Percentiles rank a stretch among this genome's conserved stretches.
phyloP scores from a whole-genome alignment of 164 flowering plant genomes.

The Vitis vinifera region ASM3070453v1 NC_081816.1:20452501-20453000 shows the following conservation, averaged over 20 bases:
- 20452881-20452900: conserved; percentile 83
- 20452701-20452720: neutral
- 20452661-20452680: neutral
- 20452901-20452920: conserved; percentile 80
- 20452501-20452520: neutral
- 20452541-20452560: neutral
- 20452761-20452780: conserved; percentile 89
- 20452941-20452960: conserved; percentile 2
- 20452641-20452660: conserved; percentile 1
- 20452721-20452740: conserved; percentile 32
- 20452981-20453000: neutral
- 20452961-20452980: neutral
- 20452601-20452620: neutral
- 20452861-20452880: conserved; percentile 75
- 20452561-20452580: neutral
- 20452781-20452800: conserved; percentile 74
- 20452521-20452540: neutral
- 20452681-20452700: neutral
- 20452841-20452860: conserved; percentile 68
- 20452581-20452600: neutral
- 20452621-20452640: neutral
- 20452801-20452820: conserved; percentile 86
- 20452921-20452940: conserved; percentile 64
- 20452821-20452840: conserved; percentile 85
- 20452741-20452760: conserved; percentile 64